These are phyloP conservation scores for Plasmopara viticola DNA, from an alignment of 352 stramenopile species.

Conservation along the genomic window DNA sequence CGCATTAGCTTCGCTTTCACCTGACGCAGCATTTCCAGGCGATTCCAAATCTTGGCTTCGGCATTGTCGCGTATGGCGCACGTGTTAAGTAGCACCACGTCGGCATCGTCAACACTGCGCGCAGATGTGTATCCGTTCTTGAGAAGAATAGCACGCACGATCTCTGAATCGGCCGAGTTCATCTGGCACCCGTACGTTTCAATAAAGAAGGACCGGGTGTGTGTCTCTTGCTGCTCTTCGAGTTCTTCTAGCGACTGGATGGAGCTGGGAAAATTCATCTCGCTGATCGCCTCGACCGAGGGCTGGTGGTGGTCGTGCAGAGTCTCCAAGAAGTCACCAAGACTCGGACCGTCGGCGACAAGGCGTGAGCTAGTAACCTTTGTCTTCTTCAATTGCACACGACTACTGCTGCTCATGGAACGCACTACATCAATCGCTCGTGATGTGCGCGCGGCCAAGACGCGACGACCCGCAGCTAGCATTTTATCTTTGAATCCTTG, in stretches of 20 bases:
- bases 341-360: constrained; percentile 34
- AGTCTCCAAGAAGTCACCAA: constrained; percentile 69
- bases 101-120: constrained; percentile 61
- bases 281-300: constrained; percentile 33
- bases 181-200: constrained; percentile 99
- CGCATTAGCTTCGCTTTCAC: constrained; percentile 64
- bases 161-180: constrained; percentile 98
- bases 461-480: constrained; percentile 19
- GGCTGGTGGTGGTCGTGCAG: constrained; percentile 20
- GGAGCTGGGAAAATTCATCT: constrained; percentile 64
- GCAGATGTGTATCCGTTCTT: constrained; percentile 59
- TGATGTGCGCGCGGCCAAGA: background rate
- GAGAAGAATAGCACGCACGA: constrained; percentile 93
- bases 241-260: constrained; percentile 53
- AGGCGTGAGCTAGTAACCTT: constrained; percentile 30
- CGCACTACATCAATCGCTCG: constrained; percentile 3
- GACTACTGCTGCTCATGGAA: constrained; percentile 12
- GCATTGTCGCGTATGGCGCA: constrained; percentile 99
- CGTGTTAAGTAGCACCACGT: constrained; percentile 98
- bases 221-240: constrained; percentile 22
- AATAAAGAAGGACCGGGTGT: constrained; percentile 67
- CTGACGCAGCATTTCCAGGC: constrained; percentile 70
- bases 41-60: constrained; percentile 92
- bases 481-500: constrained; percentile 8
- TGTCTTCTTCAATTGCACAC: constrained; percentile 3